Evolutionary conservation across 2,329 filamentous ascomycete species (phyloP).

Genomic region (Aspergillus aculeatinus): DNA sequence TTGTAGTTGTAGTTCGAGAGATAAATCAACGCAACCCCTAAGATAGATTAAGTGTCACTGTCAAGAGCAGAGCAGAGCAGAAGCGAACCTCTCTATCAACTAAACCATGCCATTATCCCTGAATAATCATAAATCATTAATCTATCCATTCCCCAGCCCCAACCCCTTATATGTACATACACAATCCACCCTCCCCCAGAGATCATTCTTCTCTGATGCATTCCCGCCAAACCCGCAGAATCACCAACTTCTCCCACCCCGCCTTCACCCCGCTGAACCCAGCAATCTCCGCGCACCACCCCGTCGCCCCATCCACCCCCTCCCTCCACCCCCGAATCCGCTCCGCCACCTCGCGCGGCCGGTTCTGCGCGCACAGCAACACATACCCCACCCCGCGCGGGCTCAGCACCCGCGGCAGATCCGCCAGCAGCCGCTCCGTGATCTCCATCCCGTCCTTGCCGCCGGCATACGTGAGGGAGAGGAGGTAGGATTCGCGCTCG

Average conservation of each 20-base stretch:
- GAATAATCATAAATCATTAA: not conserved
- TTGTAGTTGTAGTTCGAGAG: too few species aligned
- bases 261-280: conserved; percentile 80
- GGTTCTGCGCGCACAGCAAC: conserved; percentile 86
- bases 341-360: conserved; percentile 70
- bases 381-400: conserved; percentile 79
- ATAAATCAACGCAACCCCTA: too few species aligned
- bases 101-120: too few species aligned
- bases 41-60: too few species aligned
- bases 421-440: conserved; percentile 73
- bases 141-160: not conserved
- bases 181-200: not conserved
- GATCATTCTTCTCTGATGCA: too few species aligned
- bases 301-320: conserved; percentile 13
- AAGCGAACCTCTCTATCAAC: too few species aligned
- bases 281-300: conserved; percentile 76
- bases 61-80: too few species aligned
- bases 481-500: conserved; percentile 77
- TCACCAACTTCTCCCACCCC: conserved; percentile 91
- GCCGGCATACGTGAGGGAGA: conserved; percentile 85
- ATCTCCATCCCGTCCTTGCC: conserved; percentile 91
- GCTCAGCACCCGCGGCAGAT: conserved; percentile 64
- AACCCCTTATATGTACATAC: not conserved
- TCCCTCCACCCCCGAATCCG: conserved; percentile 57
- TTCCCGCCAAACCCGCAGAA: conserved; percentile 77